A percentile compares a stretch with the other conserved stretches of the same genome.
phyloP scores from a whole-genome alignment of 2,329 filamentous ascomycete genomes.

The Colletotrichum siamense region DNA sequence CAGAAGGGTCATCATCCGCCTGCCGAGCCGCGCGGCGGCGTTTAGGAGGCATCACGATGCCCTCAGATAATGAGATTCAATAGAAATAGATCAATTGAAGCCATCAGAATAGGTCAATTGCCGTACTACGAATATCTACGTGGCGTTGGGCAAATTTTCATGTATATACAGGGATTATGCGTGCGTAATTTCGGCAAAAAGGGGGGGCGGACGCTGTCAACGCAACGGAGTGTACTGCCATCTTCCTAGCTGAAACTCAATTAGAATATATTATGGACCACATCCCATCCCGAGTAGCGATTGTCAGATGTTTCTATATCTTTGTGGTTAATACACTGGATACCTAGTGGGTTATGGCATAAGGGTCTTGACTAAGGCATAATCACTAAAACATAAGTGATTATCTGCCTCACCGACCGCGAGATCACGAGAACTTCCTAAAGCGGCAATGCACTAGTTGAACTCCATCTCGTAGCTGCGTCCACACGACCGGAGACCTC shows the following conservation, averaged over 20 bases:
- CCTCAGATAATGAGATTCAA: too few relatives aligned
- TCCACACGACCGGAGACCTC: not conserved
- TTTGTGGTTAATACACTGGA: not conserved
- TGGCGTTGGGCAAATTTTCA: too few relatives aligned
- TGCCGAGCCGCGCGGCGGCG: too few relatives aligned
- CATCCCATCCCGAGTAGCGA: not conserved
- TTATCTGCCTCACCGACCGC: not conserved
- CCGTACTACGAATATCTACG: too few relatives aligned
- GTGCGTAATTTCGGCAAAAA: too few relatives aligned
- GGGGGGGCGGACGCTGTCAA: too few relatives aligned
- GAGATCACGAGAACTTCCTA: not conserved
- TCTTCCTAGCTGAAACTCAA: not conserved
- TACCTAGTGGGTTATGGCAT: not conserved
- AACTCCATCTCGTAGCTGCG: not conserved
- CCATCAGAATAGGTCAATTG: too few relatives aligned
- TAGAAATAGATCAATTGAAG: too few relatives aligned
- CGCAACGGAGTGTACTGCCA: too few relatives aligned
- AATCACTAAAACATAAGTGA: not conserved
- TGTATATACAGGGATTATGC: too few relatives aligned
- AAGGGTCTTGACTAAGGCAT: not conserved
- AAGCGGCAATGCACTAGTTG: not conserved
- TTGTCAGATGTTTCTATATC: not conserved
- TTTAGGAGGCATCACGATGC: too few relatives aligned
- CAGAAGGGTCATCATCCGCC: too few relatives aligned
- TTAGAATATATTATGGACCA: not conserved